Percentiles rank a stretch among this genome's conserved stretches.
Evolutionary conservation across 495 filamentous ascomycete species (phyloP).

Genomic region (Neurospora hispaniola): DNA sequence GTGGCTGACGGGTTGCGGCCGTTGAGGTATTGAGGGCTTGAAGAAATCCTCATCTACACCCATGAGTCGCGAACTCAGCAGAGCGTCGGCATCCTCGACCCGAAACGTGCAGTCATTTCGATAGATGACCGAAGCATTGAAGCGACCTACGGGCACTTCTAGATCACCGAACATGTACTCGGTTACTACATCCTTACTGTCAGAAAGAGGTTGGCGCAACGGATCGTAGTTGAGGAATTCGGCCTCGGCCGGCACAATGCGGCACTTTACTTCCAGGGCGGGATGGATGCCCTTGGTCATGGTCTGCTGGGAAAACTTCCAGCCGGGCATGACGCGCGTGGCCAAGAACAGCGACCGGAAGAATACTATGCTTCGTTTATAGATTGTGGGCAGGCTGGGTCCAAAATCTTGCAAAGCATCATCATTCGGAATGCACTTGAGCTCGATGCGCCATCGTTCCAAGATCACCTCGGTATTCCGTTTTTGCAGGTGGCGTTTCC

Average conservation of each 20-base stretch:
- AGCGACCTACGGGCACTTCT: slow-evolving; percentile 74
- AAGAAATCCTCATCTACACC: slow-evolving; percentile 82
- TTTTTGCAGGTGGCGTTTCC: slow-evolving; percentile 21
- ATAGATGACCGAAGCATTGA: slow-evolving; percentile 72
- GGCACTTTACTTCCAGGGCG: slow-evolving; percentile 66
- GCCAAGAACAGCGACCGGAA: slow-evolving; percentile 87
- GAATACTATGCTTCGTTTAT: slow-evolving; percentile 91
- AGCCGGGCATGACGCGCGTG: slow-evolving; percentile 73
- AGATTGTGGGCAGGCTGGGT: slow-evolving; percentile 70
- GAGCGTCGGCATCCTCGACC: slow-evolving; percentile 79
- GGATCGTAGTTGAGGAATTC: slow-evolving; percentile 47
- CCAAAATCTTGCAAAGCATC: slow-evolving; percentile 50
- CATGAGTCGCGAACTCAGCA: slow-evolving; percentile 86
- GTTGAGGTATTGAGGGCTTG: slow-evolving; percentile 52
- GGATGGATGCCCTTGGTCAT: slow-evolving; percentile 53
- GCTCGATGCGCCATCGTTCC: slow-evolving; percentile 81
- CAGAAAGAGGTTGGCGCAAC: slow-evolving; percentile 61
- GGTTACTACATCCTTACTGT: slow-evolving; percentile 57
- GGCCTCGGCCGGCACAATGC: slow-evolving; percentile 52
- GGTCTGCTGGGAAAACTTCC: slow-evolving; percentile 67
- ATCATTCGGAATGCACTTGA: slow-evolving; percentile 46
- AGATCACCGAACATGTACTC: slow-evolving; percentile 68
- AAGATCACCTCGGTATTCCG: slow-evolving; percentile 60
- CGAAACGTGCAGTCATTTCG: slow-evolving; percentile 83
- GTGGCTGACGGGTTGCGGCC: slow-evolving; percentile 16